Conservation (phyloP, 345 rosid genomes). For the Populus alba region DNA sequence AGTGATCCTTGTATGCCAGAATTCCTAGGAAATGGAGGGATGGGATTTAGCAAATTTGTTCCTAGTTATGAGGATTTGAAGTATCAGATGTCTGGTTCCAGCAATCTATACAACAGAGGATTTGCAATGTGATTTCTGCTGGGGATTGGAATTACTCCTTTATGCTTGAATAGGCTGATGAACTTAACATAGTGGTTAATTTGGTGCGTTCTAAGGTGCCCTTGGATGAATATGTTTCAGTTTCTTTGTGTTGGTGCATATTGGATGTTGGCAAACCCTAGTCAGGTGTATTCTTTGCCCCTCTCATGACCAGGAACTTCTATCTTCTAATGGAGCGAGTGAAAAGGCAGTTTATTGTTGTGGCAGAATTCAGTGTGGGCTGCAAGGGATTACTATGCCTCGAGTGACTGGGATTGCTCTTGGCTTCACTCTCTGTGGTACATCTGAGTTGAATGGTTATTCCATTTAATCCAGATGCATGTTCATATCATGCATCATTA, state of each 20-base stretch:
- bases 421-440: background rate
- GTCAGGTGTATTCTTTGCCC: background rate
- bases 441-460: background rate
- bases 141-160: conserved; percentile 1
- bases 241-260: background rate
- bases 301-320: background rate
- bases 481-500: background rate
- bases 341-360: background rate
- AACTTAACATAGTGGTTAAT: background rate
- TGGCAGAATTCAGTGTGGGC: background rate
- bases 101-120: conserved; percentile 44
- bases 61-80: conserved; percentile 41
- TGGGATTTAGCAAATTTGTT: conserved; percentile 33
- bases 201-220: background rate
- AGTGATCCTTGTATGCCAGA: conserved; percentile 31
- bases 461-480: background rate
- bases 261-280: background rate
- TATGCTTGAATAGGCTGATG: conserved; percentile 2
- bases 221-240: background rate
- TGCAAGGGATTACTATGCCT: background rate
- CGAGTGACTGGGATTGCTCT: background rate
- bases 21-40: conserved; percentile 26
- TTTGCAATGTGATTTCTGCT: conserved; percentile 40
- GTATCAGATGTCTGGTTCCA: conserved; percentile 36
- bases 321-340: background rate